Evolutionary conservation across 2,329 filamentous ascomycete species (phyloP).

Genomic region (Talaromyces marneffei): DNA sequence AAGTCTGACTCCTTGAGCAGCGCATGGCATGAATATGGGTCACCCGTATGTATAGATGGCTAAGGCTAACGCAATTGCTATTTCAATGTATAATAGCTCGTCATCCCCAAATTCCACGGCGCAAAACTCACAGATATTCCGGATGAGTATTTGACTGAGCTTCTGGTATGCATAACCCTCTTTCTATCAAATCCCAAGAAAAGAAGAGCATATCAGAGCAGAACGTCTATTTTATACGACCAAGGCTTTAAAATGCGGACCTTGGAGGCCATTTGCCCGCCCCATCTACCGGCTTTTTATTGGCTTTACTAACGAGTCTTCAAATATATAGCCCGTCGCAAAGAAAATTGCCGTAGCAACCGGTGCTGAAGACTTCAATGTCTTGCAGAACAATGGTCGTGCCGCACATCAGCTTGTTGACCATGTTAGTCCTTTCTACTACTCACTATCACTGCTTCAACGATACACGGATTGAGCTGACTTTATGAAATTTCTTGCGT

Average conservation of each 20-base stretch:
- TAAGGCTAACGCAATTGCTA: not conserved
- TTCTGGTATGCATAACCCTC: constrained; percentile 56
- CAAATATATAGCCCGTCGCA: constrained; percentile 58
- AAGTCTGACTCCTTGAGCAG: not conserved
- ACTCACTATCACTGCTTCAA: no score
- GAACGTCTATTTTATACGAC: not conserved
- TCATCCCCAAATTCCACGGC: constrained; percentile 93
- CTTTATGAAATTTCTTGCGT: no score
- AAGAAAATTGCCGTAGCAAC: constrained; percentile 79
- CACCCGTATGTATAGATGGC: not conserved
- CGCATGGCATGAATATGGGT: not conserved
- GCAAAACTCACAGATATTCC: constrained; percentile 88
- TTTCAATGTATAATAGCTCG: constrained; percentile 57
- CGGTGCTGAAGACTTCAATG: constrained; percentile 77
- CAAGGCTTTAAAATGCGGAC: constrained; percentile 8
- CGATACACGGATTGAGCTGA: no score
- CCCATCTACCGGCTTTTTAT: not conserved
- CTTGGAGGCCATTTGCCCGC: constrained; percentile 15
- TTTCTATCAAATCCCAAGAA: not conserved
- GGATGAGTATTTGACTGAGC: constrained; percentile 75
- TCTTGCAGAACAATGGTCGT: constrained; percentile 91
- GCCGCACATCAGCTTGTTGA: constrained; percentile 89
- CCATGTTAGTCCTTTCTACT: constrained; percentile 59
- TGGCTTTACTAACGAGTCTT: not conserved
- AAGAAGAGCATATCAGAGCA: no score